Conservation (phyloP, 129 eudicot genomes). For the Arctium minus region DNA sequence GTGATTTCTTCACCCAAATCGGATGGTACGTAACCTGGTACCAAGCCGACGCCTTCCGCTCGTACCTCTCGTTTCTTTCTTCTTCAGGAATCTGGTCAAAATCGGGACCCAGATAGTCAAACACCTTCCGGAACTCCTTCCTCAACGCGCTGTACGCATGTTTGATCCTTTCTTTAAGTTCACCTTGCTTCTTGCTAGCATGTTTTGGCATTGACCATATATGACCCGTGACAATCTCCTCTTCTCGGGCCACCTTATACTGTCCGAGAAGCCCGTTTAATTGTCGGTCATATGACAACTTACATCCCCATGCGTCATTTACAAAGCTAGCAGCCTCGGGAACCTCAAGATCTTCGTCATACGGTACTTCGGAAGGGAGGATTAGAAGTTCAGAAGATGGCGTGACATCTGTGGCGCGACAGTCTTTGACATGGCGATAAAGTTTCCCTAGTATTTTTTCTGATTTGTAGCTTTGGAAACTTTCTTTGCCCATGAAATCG, state of each 20-base stretch:
- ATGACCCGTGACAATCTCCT: constrained; percentile 69
- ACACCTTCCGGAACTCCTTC: constrained; percentile 60
- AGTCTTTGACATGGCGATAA: constrained; percentile 48
- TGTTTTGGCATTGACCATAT: constrained; percentile 72
- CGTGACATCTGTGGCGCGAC: constrained; percentile 24
- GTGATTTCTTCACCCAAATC: constrained; percentile 38
- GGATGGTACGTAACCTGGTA: constrained; percentile 69
- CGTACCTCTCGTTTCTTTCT: constrained; percentile 45
- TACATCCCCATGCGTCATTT: constrained; percentile 53
- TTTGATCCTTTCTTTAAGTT: constrained; percentile 59
- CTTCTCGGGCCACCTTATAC: constrained; percentile 64
- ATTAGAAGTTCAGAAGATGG: constrained; percentile 21
- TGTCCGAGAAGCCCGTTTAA: constrained; percentile 59
- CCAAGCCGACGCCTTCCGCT: constrained; percentile 77
- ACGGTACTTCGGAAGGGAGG: constrained; percentile 26
- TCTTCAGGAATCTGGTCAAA: constrained; percentile 40
- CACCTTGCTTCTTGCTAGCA: constrained; percentile 56
- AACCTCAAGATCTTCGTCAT: constrained; percentile 55
- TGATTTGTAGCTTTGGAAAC: constrained; percentile 50
- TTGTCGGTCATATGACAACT: constrained; percentile 52
- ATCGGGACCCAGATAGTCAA: constrained; percentile 43
- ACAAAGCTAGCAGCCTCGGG: constrained; percentile 36
- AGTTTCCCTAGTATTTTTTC: constrained; percentile 48
- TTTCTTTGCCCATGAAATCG: constrained; percentile 75
- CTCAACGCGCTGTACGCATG: constrained; percentile 58